A percentile compares a stretch with the other conserved stretches of the same genome.
Evolutionary conservation across 1,139 yeast genomes (phyloP).

Genomic region (Tardiomyces digboiensis): DNA sequence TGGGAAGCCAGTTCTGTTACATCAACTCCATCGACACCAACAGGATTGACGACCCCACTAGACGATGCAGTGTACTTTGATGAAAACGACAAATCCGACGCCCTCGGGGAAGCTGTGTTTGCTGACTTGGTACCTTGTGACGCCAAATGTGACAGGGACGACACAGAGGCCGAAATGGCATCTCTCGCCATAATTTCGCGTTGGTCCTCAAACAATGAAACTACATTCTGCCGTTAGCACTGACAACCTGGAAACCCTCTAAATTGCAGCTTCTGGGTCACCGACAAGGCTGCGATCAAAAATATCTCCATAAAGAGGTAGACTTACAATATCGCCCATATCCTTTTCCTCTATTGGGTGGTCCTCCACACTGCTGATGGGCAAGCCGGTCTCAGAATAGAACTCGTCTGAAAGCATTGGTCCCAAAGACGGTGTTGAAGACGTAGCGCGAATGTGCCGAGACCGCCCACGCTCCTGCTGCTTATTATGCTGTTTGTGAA

Average conservation of each 20-base stretch:
- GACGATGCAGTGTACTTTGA: conserved; percentile 17
- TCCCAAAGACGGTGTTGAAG: not conserved
- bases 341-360: conserved; percentile 16
- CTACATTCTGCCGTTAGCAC: conserved; percentile 6
- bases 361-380: conserved; percentile 2
- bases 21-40: conserved; percentile 24
- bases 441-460: not conserved
- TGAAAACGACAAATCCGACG: conserved; percentile 27
- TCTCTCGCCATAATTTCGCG: conserved; percentile 10
- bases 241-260: too few relatives aligned
- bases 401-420: not conserved
- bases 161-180: conserved; percentile 15
- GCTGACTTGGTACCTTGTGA: conserved; percentile 3
- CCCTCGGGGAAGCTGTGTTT: conserved; percentile 21
- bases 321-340: conserved; percentile 15
- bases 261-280: too few relatives aligned
- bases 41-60: conserved; percentile 5
- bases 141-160: conserved; percentile 7
- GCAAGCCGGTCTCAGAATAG: conserved; percentile 6
- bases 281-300: too few relatives aligned
- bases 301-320: not conserved
- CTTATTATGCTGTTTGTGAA: not conserved
- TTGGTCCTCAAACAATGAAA: conserved; percentile 14
- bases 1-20: conserved; percentile 68
- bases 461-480: not conserved